These are phyloP conservation scores for Scutellaria baicalensis DNA, from an alignment of 257 asterid species.

Conservation along the genomic window DNA sequence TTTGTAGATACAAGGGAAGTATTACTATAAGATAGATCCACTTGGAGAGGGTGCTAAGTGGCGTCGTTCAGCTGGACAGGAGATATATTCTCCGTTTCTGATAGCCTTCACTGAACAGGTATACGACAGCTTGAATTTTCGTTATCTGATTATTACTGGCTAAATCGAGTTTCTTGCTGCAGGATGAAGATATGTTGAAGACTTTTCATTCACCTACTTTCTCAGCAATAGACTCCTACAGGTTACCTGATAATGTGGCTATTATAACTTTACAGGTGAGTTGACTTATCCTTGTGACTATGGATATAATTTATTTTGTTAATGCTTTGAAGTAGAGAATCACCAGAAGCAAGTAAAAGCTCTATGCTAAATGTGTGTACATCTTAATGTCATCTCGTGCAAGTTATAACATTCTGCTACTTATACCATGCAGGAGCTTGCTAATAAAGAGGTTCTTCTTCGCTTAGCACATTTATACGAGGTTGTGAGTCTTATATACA, in stretches of 20 bases:
- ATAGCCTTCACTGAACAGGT: conserved; percentile 57
- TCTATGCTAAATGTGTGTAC: not conserved
- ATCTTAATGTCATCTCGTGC: not conserved
- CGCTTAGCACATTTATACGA: conserved; percentile 60
- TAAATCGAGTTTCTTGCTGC: conserved; percentile 15
- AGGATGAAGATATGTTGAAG: conserved; percentile 38
- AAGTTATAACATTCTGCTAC: not conserved
- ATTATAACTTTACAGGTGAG: conserved; percentile 48
- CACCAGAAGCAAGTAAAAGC: not conserved
- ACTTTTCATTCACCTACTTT: conserved; percentile 27
- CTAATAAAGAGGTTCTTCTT: conserved; percentile 37
- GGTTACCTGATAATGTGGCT: conserved; percentile 49
- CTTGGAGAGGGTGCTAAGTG: conserved; percentile 63
- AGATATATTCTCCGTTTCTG: conserved; percentile 51
- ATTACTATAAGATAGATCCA: conserved; percentile 42
- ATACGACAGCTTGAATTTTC: not conserved
- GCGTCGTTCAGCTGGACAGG: conserved; percentile 64
- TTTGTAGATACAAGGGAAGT: conserved; percentile 52
- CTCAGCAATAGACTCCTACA: conserved; percentile 47
- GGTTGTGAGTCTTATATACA: conserved; percentile 22
- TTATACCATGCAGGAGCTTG: conserved; percentile 35
- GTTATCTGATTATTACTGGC: not conserved
- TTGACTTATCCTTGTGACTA: not conserved
- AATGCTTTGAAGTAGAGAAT: not conserved
- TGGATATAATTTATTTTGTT: not conserved